Evolutionary conservation across 345 rosid species (phyloP).

Genomic region (Ailanthus altissimus): DNA sequence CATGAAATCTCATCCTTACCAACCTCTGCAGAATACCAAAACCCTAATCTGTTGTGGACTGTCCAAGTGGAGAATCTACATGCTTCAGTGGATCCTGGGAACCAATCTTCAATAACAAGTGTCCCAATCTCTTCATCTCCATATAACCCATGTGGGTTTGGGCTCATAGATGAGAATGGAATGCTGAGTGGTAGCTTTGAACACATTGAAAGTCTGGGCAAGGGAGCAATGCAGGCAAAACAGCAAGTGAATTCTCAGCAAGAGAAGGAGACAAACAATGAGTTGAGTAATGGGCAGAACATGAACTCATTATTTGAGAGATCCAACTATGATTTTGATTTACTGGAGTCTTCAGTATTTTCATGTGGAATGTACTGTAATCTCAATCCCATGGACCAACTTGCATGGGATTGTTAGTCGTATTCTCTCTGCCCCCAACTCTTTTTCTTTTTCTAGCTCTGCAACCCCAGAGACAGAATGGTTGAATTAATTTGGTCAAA

Average conservation of each 20-base stretch:
- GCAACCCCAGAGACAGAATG: background rate
- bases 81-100: constrained; percentile 11
- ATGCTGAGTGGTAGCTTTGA: constrained; percentile 29
- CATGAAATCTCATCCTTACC: background rate
- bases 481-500: background rate
- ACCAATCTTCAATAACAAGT: constrained; percentile 1
- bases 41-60: constrained; percentile 28
- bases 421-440: too few relatives aligned
- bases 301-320: constrained; percentile 27
- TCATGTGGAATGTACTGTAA: constrained; percentile 41
- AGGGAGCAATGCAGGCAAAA: constrained; percentile 9
- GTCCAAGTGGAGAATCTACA: constrained; percentile 7
- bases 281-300: constrained; percentile 7
- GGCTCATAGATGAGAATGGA: constrained; percentile 29
- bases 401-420: constrained; percentile 40
- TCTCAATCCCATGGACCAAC: constrained; percentile 34
- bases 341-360: constrained; percentile 32
- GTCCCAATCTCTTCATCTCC: constrained; percentile 11
- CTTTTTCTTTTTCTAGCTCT: too few relatives aligned
- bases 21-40: constrained; percentile 21
- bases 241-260: constrained; percentile 1
- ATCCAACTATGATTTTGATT: constrained; percentile 39
- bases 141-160: constrained; percentile 23
- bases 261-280: constrained; percentile 3
- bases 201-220: background rate